Evolutionary conservation across 345 rosid species (phyloP).

Genomic region (Populus deltoides): DNA sequence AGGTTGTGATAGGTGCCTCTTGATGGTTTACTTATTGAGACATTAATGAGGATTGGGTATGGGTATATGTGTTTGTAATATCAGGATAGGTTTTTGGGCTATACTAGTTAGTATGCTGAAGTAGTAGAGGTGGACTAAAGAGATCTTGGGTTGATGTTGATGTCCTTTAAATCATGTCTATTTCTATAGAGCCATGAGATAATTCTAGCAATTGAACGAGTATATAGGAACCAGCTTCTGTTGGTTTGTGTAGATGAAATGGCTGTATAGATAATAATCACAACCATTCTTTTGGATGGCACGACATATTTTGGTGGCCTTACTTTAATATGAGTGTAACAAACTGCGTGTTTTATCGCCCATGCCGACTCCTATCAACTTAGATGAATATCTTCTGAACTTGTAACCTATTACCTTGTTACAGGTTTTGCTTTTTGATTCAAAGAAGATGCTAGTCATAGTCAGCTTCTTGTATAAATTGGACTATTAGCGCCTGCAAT

Average conservation of each 20-base stretch:
- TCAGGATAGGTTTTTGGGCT: neutral
- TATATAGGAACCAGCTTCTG: neutral
- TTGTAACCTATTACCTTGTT: slow-evolving; percentile 5
- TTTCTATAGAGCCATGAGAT: neutral
- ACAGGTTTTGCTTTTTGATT: neutral
- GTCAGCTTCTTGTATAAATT: too few species aligned
- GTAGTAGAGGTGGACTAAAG: neutral
- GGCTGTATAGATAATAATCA: neutral
- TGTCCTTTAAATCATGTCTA: neutral
- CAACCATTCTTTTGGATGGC: neutral
- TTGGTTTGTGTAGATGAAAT: neutral
- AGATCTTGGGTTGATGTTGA: neutral
- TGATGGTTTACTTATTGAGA: neutral
- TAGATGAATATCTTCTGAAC: slow-evolving; percentile 8
- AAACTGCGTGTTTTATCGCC: neutral
- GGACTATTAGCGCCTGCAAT: too few species aligned
- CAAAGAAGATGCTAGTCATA: neutral
- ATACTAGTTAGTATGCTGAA: neutral
- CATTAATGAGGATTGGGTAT: neutral
- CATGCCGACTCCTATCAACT: neutral
- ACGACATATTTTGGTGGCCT: neutral
- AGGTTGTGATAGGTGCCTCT: neutral
- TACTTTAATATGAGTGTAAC: neutral
- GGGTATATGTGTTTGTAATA: neutral
- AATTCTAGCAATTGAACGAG: neutral